Evolutionary conservation across 306 rosid genomes (phyloP).

Genomic region (Dicorynia guianensis): DNA sequence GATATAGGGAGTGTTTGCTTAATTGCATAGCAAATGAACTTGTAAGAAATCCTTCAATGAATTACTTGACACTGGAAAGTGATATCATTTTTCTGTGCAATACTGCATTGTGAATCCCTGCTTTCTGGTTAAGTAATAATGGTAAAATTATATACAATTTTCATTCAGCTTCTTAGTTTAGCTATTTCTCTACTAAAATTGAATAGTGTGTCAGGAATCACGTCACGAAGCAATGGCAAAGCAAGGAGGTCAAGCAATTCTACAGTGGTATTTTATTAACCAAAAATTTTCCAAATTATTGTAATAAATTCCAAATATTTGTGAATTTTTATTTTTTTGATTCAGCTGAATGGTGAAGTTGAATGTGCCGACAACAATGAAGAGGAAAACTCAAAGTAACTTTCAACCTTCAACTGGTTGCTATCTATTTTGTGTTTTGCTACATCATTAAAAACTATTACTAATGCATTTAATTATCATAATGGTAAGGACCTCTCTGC

Average conservation of each 20-base stretch:
- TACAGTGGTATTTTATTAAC: slow-evolving; percentile 40
- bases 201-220: slow-evolving; percentile 37
- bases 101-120: background rate
- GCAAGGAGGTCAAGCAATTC: slow-evolving; percentile 54
- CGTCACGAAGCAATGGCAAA: slow-evolving; percentile 44
- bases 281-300: background rate
- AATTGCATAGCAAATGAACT: background rate
- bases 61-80: too few species aligned
- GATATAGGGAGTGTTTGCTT: background rate
- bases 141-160: background rate
- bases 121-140: too few species aligned
- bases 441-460: slow-evolving; percentile 24
- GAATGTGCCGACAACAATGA: slow-evolving; percentile 45
- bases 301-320: background rate
- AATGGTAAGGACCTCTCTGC: slow-evolving; percentile 57
- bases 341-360: slow-evolving; percentile 53
- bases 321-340: slow-evolving; percentile 31
- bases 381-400: slow-evolving; percentile 69
- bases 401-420: slow-evolving; percentile 30
- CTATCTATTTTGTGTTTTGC: slow-evolving; percentile 19
- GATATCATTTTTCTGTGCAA: too few species aligned
- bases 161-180: slow-evolving; percentile 21
- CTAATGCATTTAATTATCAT: slow-evolving; percentile 38
- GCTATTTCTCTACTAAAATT: slow-evolving; percentile 38
- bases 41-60: background rate